Conservation (phyloP, 2,329 filamentous ascomycete species). For the Hirsutella thompsonii region DNA sequence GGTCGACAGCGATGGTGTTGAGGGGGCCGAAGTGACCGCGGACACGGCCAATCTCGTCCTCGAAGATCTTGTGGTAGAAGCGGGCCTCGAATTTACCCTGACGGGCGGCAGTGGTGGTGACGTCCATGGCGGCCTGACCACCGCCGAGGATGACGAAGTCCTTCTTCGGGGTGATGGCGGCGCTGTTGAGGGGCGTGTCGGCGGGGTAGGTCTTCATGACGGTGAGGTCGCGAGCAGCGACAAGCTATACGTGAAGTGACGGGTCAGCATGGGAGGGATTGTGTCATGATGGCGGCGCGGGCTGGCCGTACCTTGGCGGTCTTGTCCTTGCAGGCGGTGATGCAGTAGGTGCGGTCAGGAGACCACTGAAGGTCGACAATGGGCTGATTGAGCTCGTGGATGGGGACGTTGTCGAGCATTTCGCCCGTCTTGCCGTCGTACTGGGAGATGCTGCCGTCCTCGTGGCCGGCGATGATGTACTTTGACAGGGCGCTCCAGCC, state of each 20-base stretch:
- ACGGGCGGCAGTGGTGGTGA: slow-evolving; percentile 83
- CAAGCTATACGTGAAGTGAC: slow-evolving; percentile 37
- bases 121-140: slow-evolving; percentile 97
- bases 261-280: slow-evolving; percentile 5
- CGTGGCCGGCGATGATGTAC: slow-evolving; percentile 96
- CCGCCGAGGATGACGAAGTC: slow-evolving; percentile 96
- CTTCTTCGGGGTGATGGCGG: slow-evolving; percentile 87
- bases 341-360: slow-evolving; percentile 89
- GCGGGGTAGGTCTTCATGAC: slow-evolving; percentile 85
- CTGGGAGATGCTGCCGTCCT: slow-evolving; percentile 83
- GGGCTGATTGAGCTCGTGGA: slow-evolving; percentile 70
- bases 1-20: slow-evolving; percentile 92
- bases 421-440: slow-evolving; percentile 92
- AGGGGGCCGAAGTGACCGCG: slow-evolving; percentile 93
- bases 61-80: slow-evolving; percentile 99
- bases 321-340: slow-evolving; percentile 98
- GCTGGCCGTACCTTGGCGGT: slow-evolving; percentile 58
- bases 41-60: slow-evolving; percentile 96
- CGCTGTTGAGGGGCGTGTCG: slow-evolving; percentile 95
- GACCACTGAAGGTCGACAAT: slow-evolving; percentile 96
- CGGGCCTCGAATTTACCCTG: slow-evolving; percentile 99
- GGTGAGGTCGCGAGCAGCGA: slow-evolving; percentile 74
- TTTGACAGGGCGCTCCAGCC: slow-evolving; percentile 90
- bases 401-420: slow-evolving; percentile 64
- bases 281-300: neutral